Evolutionary conservation across 768 basidiomycete species (phyloP).

Genomic region (Nevesoporus exiguus): DNA sequence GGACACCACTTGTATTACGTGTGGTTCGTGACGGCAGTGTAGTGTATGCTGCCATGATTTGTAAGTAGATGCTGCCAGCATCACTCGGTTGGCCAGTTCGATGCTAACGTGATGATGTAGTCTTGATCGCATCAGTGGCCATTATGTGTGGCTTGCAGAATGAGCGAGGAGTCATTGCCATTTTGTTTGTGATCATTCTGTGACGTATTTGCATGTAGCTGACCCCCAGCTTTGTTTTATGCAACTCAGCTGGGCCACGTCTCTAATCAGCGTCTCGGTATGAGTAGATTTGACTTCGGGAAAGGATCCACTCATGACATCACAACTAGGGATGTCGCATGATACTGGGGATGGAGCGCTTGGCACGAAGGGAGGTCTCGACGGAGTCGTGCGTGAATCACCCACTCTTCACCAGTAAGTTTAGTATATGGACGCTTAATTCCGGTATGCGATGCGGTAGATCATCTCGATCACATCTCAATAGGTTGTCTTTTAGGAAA

Average conservation of each 20-base stretch:
- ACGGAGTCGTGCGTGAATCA: neutral
- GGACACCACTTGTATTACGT: constrained; percentile 19
- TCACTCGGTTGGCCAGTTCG: neutral
- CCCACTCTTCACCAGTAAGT: constrained; percentile 9
- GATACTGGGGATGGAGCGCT: constrained; percentile 23
- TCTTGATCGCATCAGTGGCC: neutral
- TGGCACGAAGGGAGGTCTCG: constrained; percentile 6
- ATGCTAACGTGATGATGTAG: constrained; percentile 1
- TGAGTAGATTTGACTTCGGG: neutral
- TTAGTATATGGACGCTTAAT: neutral
- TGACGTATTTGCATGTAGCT: neutral
- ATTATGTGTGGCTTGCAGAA: neutral
- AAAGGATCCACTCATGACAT: neutral
- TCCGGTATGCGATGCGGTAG: neutral
- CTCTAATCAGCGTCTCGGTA: constrained; percentile 15
- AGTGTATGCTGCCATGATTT: constrained; percentile 1
- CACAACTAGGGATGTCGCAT: constrained; percentile 22
- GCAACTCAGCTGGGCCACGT: constrained; percentile 12
- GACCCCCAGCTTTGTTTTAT: neutral
- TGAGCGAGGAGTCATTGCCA: neutral
- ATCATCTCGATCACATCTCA: neutral
- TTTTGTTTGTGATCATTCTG: constrained; percentile 9
- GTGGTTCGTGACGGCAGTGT: constrained; percentile 17
- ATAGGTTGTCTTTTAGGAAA: neutral
- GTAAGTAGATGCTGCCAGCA: constrained; percentile 5